Conservation (phyloP, 495 filamentous ascomycete species). For the Hyaloscypha hepaticicola region DNA sequence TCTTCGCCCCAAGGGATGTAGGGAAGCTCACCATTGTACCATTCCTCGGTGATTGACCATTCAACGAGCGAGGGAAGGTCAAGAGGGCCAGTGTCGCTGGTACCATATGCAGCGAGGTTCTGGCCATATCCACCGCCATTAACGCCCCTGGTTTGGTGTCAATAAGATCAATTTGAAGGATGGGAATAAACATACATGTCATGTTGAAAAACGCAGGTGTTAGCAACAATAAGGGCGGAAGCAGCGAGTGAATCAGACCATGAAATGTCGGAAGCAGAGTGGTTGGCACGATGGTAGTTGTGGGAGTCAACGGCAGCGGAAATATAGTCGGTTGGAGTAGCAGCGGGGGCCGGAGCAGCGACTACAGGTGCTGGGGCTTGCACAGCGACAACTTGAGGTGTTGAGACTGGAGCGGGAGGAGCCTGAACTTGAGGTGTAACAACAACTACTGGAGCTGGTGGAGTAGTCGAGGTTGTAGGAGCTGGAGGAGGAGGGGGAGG, state of each 20-base stretch:
- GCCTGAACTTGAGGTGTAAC: not conserved
- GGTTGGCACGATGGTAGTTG: slow-evolving; percentile 83
- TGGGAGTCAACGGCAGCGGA: slow-evolving; percentile 62
- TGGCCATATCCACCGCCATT: slow-evolving; percentile 69
- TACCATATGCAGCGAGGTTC: slow-evolving; percentile 65
- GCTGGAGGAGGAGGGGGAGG: slow-evolving; percentile 11
- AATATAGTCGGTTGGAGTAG: slow-evolving; percentile 37
- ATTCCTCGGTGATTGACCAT: slow-evolving; percentile 67
- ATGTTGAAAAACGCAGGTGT: slow-evolving; percentile 69
- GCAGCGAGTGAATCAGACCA: slow-evolving; percentile 63
- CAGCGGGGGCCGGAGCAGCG: slow-evolving; percentile 25
- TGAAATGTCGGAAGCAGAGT: slow-evolving; percentile 62
- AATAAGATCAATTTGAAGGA: not conserved
- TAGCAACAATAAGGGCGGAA: slow-evolving; percentile 52
- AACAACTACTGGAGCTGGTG: not conserved
- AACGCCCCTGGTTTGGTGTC: slow-evolving; percentile 20
- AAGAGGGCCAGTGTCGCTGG: slow-evolving; percentile 21
- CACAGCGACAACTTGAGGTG: not conserved
- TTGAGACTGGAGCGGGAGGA: slow-evolving; percentile 17
- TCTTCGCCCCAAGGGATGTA: slow-evolving; percentile 34
- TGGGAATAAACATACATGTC: slow-evolving; percentile 60
- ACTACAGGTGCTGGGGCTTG: slow-evolving; percentile 24
- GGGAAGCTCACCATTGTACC: slow-evolving; percentile 74
- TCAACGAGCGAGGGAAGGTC: slow-evolving; percentile 49
- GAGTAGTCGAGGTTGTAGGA: not conserved